Evolutionary conservation across 192 early-diverging fungal species (phyloP).

Genomic region (Neocallimastix lanati): DNA sequence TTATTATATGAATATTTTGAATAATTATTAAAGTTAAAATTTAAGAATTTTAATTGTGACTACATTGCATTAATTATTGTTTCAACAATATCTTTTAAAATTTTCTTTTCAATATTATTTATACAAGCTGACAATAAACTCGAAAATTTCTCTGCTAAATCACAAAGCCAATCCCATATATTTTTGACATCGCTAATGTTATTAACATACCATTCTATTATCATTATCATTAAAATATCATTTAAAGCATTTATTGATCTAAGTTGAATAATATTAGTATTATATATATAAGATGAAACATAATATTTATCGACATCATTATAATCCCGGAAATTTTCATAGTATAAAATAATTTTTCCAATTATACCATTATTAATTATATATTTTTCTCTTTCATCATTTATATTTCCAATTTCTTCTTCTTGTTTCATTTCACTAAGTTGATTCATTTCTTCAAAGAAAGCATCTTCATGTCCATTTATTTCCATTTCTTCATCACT

Average conservation of each 20-base stretch:
- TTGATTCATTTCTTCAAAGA: not conserved
- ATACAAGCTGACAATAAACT: not conserved
- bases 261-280: conserved; percentile 1
- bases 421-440: not conserved
- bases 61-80: conserved; percentile 54
- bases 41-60: conserved; percentile 23
- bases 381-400: conserved; percentile 22
- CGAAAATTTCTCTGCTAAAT: conserved; percentile 4
- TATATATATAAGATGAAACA: not conserved
- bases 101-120: not conserved
- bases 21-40: conserved; percentile 1
- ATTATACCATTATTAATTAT: conserved; percentile 21
- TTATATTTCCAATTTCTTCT: conserved; percentile 10
- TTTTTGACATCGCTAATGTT: conserved; percentile 20
- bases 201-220: conserved; percentile 7
- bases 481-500: conserved; percentile 20
- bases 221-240: conserved; percentile 9
- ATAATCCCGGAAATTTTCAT: conserved; percentile 6
- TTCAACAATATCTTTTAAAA: conserved; percentile 35
- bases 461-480: conserved; percentile 3
- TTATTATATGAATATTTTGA: no score
- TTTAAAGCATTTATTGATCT: conserved; percentile 10
- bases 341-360: conserved; percentile 19
- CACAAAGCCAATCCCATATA: conserved; percentile 6
- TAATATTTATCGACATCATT: not conserved